A percentile compares a stretch with the other conserved stretches of the same genome.
phyloP scores from a whole-genome alignment of 768 basidiomycete genomes.

The Pisolithus tinctorius region DNA sequence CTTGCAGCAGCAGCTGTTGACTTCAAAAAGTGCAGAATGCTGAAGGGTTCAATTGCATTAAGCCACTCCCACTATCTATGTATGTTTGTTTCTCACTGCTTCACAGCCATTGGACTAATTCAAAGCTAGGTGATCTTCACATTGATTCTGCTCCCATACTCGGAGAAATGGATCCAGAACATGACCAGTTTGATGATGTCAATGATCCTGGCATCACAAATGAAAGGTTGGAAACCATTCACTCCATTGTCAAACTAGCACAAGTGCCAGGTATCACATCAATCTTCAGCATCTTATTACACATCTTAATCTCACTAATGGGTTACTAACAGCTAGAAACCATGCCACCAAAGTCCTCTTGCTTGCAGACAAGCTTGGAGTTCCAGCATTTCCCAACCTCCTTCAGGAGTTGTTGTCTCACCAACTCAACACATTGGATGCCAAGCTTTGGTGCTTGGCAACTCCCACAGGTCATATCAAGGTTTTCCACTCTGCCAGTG shows the following conservation, averaged over 20 bases:
- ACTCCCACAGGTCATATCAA: background rate
- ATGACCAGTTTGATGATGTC: background rate
- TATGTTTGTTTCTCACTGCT: background rate
- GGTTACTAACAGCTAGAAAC: background rate
- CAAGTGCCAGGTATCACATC: background rate
- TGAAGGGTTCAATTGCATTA: conserved; percentile 13
- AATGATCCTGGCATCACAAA: background rate
- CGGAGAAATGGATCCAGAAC: background rate
- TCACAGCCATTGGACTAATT: background rate
- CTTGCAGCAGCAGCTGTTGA: conserved; percentile 13
- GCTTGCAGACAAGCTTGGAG: background rate
- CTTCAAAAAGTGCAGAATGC: conserved; percentile 16
- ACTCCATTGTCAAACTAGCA: background rate
- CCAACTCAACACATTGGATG: background rate
- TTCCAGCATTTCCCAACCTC: background rate
- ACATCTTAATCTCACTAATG: background rate
- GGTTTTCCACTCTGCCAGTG: background rate
- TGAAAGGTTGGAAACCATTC: background rate
- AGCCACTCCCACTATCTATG: background rate
- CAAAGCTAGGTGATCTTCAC: background rate
- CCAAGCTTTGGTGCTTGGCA: background rate
- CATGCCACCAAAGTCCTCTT: background rate
- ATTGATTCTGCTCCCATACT: background rate
- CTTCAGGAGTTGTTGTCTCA: background rate
- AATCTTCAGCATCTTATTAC: background rate